Evolutionary conservation across 805 yeast genomes (phyloP), one percentile per base, ranked within the genome.

Genomic region (Saccharomycopsis sp.): DNA sequence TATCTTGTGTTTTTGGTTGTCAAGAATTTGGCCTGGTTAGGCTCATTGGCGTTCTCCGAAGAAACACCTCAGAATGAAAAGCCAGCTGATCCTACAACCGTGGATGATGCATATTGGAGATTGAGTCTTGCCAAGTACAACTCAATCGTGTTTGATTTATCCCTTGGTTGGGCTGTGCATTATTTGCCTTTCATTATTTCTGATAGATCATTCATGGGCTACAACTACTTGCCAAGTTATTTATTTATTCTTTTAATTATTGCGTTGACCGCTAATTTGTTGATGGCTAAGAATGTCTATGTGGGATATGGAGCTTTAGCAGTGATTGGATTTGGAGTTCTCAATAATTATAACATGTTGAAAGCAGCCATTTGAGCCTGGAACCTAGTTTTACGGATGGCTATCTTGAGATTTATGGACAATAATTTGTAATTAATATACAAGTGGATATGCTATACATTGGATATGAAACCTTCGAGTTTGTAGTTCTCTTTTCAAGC

Each of bases 151-250:
- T 63, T 69, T 41, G 65, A 66, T 25, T 64, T 66, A 41, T 65
- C 66, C 17, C 59, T 80, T 1, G 94, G 89, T 0, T 88, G 84
- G 80, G 60, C 75, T 1, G 34, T 84, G 22, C 85, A 85, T 64
- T 80, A 75, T 62, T 62, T 78, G 49, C 93, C 94, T 19, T 83
- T 79, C 61, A 74, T 79, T 66, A 23, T 47, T 8, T 20, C 29
- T 25, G 58, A 42, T 22, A 52, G 54, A 9, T 22, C 56, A 12
- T 57, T 34, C 20, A 17, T 49, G 51, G 54, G 49, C 25, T 24
- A 41, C 19, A 60, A 60, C 38, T 60, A 60, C 49, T 22, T 60
- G 49, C 52, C 59, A 7, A 53, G 59, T 14, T 56, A 58, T 34
- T 58, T 47, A 44, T 57, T 60, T 22, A 34, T 60, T 47, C n/a